These are phyloP conservation scores for Amaranthus cruentus DNA, from an alignment of 148 eudicot genomes.

Conservation along the genomic window DNA sequence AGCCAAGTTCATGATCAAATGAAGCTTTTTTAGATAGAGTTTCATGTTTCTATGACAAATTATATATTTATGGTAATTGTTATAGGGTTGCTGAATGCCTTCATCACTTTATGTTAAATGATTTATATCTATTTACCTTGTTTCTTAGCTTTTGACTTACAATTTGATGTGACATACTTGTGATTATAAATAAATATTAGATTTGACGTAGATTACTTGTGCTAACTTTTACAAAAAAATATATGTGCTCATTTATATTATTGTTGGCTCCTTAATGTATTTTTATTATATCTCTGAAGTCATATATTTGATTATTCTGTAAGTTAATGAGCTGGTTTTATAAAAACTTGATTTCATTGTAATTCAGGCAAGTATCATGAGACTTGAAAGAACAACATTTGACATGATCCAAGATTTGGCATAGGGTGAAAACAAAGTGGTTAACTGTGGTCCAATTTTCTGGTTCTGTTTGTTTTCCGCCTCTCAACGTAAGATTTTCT, in stretches of 20 bases:
- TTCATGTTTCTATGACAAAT: too few species aligned
- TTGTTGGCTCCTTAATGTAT: neutral
- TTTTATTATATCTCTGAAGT: neutral
- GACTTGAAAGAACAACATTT: slow-evolving; percentile 88
- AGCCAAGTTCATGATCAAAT: too few species aligned
- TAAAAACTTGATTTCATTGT: neutral
- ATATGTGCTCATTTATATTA: neutral
- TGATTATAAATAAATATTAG: too few species aligned
- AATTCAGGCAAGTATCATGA: slow-evolving; percentile 84
- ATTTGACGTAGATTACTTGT: too few species aligned
- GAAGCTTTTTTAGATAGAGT: too few species aligned
- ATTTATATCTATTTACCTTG: too few species aligned
- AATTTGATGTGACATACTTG: too few species aligned
- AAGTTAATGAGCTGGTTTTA: neutral
- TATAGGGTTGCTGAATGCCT: too few species aligned
- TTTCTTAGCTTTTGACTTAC: too few species aligned
- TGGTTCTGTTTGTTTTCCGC: neutral
- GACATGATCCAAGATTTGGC: slow-evolving; percentile 96
- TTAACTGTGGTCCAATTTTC: slow-evolving; percentile 16
- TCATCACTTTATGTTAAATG: too few species aligned
- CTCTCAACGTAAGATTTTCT: neutral
- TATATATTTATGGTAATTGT: too few species aligned
- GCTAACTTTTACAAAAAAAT: too few species aligned
- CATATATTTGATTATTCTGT: neutral
- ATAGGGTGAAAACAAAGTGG: slow-evolving; percentile 91